phyloP scores from a whole-genome alignment of 495 filamentous ascomycete genomes.

The Penicillium riverlandense region DNA sequence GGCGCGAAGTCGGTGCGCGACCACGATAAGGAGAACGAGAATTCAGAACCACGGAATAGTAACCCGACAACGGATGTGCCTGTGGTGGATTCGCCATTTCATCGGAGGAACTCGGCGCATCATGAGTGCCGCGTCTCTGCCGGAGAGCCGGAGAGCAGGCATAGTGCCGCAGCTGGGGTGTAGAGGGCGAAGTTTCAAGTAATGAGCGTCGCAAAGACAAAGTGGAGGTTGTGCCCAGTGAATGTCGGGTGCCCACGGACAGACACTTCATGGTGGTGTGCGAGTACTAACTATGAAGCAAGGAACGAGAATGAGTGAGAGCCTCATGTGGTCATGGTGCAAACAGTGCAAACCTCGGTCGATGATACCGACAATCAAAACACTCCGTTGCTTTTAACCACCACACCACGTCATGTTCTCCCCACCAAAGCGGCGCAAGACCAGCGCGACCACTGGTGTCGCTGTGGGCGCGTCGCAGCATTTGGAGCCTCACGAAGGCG shows the following conservation, averaged over 20 bases:
- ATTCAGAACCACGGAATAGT: slow-evolving; percentile 31
- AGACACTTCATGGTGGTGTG: slow-evolving; percentile 25
- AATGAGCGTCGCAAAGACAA: no score
- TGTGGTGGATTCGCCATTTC: slow-evolving; percentile 13
- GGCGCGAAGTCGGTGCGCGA: slow-evolving; percentile 15
- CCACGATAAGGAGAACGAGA: slow-evolving; percentile 19
- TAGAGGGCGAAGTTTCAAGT: no score
- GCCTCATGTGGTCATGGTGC: slow-evolving; percentile 30
- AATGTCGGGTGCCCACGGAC: slow-evolving; percentile 10
- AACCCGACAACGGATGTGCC: slow-evolving; percentile 36
- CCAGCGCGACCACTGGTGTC: slow-evolving; percentile 37
- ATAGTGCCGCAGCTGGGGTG: slow-evolving; percentile 8
- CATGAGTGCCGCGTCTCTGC: slow-evolving; percentile 10
- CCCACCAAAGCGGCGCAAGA: slow-evolving; percentile 58
- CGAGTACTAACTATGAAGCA: no score
- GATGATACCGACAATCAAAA: neutral
- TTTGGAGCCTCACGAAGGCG: slow-evolving; percentile 16
- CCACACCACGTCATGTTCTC: slow-evolving; percentile 25
- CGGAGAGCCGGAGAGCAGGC: slow-evolving; percentile 12
- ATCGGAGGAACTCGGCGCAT: slow-evolving; percentile 6
- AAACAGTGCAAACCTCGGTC: slow-evolving; percentile 32
- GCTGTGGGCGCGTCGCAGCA: slow-evolving; percentile 22
- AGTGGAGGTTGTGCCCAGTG: slow-evolving; percentile 2
- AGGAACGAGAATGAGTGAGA: no score
- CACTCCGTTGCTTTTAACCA: slow-evolving; percentile 1